phyloP scores from a whole-genome alignment of 306 rosid genomes.

The Cicer bijugum region DNA sequence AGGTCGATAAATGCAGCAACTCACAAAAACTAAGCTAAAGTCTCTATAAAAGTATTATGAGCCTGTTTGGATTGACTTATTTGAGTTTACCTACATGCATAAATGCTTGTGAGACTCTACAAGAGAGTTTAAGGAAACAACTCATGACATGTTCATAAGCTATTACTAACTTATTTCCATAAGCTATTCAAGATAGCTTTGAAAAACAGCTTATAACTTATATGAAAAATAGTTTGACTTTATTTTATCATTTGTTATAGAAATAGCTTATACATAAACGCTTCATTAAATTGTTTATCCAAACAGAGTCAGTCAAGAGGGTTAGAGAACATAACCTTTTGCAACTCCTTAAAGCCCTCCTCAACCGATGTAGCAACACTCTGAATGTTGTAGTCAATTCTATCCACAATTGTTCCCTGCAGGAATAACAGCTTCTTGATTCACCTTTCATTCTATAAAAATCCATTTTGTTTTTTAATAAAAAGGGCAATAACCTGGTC shows the following conservation, averaged over 20 bases:
- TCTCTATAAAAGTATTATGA: background rate
- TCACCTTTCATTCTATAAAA: conserved; percentile 40
- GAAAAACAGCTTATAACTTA: too few species aligned
- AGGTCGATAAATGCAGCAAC: background rate
- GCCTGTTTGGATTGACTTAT: too few species aligned
- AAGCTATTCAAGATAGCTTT: too few species aligned
- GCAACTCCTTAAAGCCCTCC: conserved; percentile 74
- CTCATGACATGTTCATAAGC: too few species aligned
- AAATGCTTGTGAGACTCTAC: too few species aligned
- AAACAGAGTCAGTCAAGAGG: background rate
- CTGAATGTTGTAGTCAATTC: conserved; percentile 84
- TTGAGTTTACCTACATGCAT: too few species aligned
- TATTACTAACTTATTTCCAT: too few species aligned
- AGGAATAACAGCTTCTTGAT: conserved; percentile 46
- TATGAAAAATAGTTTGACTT: too few species aligned
- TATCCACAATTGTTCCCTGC: conserved; percentile 88
- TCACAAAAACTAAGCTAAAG: background rate
- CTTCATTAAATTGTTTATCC: too few species aligned
- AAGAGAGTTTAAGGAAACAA: too few species aligned
- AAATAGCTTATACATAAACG: too few species aligned
- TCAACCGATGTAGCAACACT: conserved; percentile 67
- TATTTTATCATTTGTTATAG: too few species aligned
- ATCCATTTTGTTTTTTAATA: conserved; percentile 18
- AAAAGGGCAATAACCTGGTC: conserved; percentile 64
- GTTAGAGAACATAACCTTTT: conserved; percentile 58